These are phyloP conservation scores for Ceratocystis colombiana DNA, from an alignment of 2,329 filamentous ascomycete genomes.

Conservation along the genomic window DNA sequence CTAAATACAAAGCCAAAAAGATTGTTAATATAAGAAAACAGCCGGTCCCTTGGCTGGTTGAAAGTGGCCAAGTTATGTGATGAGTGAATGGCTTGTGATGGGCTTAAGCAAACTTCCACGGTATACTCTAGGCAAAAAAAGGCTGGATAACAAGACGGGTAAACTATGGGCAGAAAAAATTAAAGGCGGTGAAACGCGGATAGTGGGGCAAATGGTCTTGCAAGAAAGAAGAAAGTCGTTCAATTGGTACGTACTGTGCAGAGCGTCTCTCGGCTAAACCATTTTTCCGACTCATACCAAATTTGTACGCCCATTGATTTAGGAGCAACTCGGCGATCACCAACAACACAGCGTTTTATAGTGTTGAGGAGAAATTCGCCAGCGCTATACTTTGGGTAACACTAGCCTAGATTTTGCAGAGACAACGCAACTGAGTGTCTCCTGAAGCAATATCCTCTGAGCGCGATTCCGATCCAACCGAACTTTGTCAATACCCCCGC, in stretches of 20 bases:
- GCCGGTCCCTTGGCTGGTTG: conserved; percentile 19
- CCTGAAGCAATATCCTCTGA: background rate
- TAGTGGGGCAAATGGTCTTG: conserved; percentile 18
- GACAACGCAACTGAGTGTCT: background rate
- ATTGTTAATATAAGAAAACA: conserved; percentile 7
- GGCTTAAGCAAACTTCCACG: background rate
- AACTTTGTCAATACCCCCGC: background rate
- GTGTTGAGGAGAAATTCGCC: background rate
- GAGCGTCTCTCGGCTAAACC: conserved; percentile 11
- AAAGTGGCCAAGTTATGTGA: background rate
- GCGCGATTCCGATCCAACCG: background rate
- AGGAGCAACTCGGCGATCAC: conserved; percentile 4
- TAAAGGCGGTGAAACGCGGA: conserved; percentile 21
- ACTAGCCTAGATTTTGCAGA: background rate
- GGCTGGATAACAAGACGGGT: conserved; percentile 7
- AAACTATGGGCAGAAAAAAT: conserved; percentile 23
- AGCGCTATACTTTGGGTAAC: background rate
- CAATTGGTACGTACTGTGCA: background rate
- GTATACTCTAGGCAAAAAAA: conserved; percentile 15
- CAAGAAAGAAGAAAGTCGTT: too few species aligned
- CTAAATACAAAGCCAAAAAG: background rate
- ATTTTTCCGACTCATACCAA: conserved; percentile 22
- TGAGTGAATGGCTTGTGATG: background rate
- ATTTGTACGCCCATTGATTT: conserved; percentile 13
- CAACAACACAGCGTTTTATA: conserved; percentile 4